These are phyloP conservation scores for Fusarium praegraminearum DNA, from an alignment of 2,329 filamentous ascomycete genomes.

Conservation along the genomic window DNA sequence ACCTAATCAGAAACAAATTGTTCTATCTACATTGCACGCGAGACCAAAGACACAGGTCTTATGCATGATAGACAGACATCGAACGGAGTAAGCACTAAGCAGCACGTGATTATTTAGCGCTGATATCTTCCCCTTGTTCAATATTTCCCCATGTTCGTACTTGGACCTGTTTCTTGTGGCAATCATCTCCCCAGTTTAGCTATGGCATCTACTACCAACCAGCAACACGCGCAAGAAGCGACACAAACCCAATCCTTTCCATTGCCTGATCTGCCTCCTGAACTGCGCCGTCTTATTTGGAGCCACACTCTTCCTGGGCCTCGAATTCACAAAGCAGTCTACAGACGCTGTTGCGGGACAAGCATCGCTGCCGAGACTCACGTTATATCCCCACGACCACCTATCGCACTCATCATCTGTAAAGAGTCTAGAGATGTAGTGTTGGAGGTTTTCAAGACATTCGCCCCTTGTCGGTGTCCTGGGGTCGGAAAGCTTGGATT, in stretches of 20 bases:
- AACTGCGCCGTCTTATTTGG: not conserved
- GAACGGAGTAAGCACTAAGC: not conserved
- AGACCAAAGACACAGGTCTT: too few relatives aligned
- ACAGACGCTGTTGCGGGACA: not conserved
- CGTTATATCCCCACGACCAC: not conserved
- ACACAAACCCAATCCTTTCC: not conserved
- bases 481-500: not conserved
- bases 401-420: not conserved
- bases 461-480: not conserved
- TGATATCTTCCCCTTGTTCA: not conserved
- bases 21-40: accelerated
- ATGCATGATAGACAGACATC: accelerated
- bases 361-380: not conserved
- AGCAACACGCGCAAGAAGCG: not conserved
- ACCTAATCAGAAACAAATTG: too few relatives aligned
- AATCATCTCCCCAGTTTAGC: not conserved
- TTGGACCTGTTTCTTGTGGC: not conserved
- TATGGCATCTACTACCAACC: not conserved
- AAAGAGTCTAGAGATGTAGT: not conserved
- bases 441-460: not conserved
- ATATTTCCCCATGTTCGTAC: too few relatives aligned
- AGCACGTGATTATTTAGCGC: not conserved
- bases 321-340: not conserved
- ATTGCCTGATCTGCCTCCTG: not conserved
- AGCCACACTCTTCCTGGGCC: not conserved